Evolutionary conservation across 1,139 yeast genomes (phyloP).

Genomic region (Citeromyces hawaiiensis): DNA sequence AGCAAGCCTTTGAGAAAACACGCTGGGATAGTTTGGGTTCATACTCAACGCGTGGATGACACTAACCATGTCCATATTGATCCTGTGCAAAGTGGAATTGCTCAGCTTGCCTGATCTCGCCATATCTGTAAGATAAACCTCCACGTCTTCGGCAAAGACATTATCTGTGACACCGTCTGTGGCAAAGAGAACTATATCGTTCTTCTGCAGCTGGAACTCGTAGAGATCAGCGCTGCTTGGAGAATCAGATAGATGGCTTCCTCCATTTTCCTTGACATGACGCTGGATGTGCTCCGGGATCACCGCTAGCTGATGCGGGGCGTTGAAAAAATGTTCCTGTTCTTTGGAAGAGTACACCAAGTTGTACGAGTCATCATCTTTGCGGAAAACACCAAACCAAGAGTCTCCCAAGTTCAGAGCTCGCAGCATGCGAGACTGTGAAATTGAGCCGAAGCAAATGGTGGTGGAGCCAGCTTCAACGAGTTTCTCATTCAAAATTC

Average conservation of each 20-base stretch:
- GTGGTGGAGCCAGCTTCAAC: constrained; percentile 95
- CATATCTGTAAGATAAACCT: constrained; percentile 38
- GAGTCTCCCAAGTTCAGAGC: constrained; percentile 90
- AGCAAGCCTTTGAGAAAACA: constrained; percentile 69
- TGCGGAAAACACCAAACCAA: constrained; percentile 71
- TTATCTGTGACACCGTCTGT: constrained; percentile 95
- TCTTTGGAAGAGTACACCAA: constrained; percentile 57
- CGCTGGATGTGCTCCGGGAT: constrained; percentile 53
- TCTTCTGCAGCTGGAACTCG: constrained; percentile 30
- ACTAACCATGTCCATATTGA: constrained; percentile 47
- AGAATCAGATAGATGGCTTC: constrained; percentile 44
- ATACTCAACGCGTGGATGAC: constrained; percentile 60
- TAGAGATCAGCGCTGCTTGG: constrained; percentile 37
- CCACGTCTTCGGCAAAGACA: constrained; percentile 62
- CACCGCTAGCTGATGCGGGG: constrained; percentile 83
- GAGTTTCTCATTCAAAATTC: constrained; percentile 35
- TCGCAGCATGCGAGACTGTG: constrained; percentile 34
- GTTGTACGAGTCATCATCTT: constrained; percentile 18
- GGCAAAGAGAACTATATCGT: constrained; percentile 73
- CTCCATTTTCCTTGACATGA: constrained; percentile 42
- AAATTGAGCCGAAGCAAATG: constrained; percentile 70
- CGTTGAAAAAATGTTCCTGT: constrained; percentile 82
- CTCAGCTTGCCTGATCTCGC: constrained; percentile 2
- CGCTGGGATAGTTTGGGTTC: constrained; percentile 67
- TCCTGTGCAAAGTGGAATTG: constrained; percentile 14